Evolutionary conservation across 176 grass and related monocot genomes (phyloP).

Genomic region (Oryza meyeriana): DNA sequence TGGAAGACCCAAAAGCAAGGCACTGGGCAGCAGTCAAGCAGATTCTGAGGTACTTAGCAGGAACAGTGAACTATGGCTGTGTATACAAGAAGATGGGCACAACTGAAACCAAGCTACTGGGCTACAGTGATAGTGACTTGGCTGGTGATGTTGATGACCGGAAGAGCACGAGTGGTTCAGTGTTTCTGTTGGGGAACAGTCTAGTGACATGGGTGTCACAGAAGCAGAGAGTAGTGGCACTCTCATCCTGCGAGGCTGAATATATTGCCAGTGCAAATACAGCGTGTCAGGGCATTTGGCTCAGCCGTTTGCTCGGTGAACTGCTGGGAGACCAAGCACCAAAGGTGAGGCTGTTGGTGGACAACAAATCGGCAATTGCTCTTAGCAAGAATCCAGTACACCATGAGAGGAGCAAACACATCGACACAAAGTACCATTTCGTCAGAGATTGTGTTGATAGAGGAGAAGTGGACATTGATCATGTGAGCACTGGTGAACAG

Average conservation of each 20-base stretch:
- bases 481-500: too few species aligned
- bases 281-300: background rate
- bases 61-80: too few species aligned
- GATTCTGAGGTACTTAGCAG: too few species aligned
- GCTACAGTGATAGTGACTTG: background rate
- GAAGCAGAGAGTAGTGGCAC: background rate
- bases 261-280: background rate
- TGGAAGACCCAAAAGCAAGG: too few species aligned
- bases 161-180: background rate
- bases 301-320: background rate
- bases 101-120: too few species aligned
- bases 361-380: background rate
- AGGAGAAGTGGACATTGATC: too few species aligned
- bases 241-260: background rate
- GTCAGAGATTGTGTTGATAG: background rate
- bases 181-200: background rate
- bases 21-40: too few species aligned
- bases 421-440: background rate
- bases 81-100: too few species aligned
- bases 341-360: background rate
- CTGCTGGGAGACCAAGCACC: background rate
- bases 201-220: background rate
- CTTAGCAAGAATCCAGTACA: background rate
- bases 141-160: background rate
- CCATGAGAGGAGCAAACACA: background rate